Percentiles rank a stretch among this genome's conserved stretches.
phyloP scores from a whole-genome alignment of 352 stramenopile species.

The Phytophthora pinifolia region DNA sequence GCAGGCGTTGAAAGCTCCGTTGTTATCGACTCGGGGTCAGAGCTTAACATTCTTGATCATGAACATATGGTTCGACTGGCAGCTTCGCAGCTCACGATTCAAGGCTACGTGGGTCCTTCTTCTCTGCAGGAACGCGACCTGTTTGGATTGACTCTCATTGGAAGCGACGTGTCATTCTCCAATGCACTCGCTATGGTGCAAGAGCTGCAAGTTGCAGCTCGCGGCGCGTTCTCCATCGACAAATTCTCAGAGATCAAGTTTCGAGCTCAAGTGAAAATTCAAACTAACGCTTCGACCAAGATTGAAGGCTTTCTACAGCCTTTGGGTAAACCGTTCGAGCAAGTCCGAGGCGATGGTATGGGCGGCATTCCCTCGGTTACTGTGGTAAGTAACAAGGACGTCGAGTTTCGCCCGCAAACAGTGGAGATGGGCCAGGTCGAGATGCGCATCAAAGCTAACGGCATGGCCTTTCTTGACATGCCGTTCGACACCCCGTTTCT shows the following conservation, averaged over 20 bases:
- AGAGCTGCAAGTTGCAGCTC: conserved; percentile 34
- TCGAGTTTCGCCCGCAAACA: conserved; percentile 49
- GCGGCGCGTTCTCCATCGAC: conserved; percentile 44
- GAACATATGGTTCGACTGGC: conserved; percentile 35
- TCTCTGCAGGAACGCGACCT: conserved; percentile 40
- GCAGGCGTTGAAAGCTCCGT: conserved; percentile 46
- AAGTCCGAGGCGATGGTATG: not conserved
- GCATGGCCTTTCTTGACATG: conserved; percentile 41
- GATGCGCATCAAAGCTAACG: conserved; percentile 35
- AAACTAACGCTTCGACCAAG: conserved; percentile 31
- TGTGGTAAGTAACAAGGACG: conserved; percentile 35
- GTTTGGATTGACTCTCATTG: conserved; percentile 40
- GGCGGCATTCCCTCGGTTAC: conserved; percentile 30
- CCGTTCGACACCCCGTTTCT: conserved; percentile 63
- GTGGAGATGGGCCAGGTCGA: conserved; percentile 47
- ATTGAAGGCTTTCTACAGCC: conserved; percentile 53
- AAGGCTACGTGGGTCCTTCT: conserved; percentile 57
- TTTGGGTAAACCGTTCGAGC: conserved; percentile 21
- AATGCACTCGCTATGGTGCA: conserved; percentile 50
- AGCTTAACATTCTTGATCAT: conserved; percentile 44
- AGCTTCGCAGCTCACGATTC: conserved; percentile 47
- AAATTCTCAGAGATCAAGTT: conserved; percentile 79
- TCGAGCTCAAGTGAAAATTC: conserved; percentile 28
- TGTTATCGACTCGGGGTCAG: conserved; percentile 51
- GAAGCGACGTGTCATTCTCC: conserved; percentile 43